Conservation (phyloP, 768 basidiomycete genomes). For the Pholiota conissans region DNA sequence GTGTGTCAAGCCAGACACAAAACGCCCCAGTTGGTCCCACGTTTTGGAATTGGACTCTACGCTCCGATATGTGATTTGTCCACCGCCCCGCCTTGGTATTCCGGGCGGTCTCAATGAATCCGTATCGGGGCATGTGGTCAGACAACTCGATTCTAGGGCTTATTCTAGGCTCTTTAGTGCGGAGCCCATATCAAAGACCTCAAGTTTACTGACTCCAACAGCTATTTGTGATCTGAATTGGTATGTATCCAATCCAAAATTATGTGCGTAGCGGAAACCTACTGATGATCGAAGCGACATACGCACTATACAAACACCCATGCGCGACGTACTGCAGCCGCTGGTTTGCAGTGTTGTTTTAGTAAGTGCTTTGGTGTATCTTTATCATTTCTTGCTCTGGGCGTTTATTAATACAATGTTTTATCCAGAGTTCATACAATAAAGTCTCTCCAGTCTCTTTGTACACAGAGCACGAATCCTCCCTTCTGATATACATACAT, state of each 20-base stretch:
- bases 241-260: not conserved
- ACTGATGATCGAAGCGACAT: not conserved
- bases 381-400: not conserved
- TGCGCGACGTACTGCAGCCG: not conserved
- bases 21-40: conserved; percentile 3
- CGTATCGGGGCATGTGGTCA: not conserved
- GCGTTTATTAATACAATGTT: not conserved
- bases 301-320: not conserved
- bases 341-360: not conserved
- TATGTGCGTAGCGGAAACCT: not conserved
- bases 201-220: too few relatives aligned
- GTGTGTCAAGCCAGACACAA: conserved; percentile 2
- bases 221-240: too few relatives aligned
- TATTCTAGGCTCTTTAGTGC: not conserved
- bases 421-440: not conserved
- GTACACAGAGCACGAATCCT: not conserved
- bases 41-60: conserved; percentile 1
- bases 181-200: not conserved
- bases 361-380: not conserved
- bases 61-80: not conserved
- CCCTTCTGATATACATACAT: not conserved
- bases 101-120: conserved; percentile 3
- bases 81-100: not conserved
- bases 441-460: not conserved
- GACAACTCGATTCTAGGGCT: not conserved